Evolutionary conservation across 495 filamentous ascomycete genomes (phyloP).

Genomic region (Hypoxylon rickii): DNA sequence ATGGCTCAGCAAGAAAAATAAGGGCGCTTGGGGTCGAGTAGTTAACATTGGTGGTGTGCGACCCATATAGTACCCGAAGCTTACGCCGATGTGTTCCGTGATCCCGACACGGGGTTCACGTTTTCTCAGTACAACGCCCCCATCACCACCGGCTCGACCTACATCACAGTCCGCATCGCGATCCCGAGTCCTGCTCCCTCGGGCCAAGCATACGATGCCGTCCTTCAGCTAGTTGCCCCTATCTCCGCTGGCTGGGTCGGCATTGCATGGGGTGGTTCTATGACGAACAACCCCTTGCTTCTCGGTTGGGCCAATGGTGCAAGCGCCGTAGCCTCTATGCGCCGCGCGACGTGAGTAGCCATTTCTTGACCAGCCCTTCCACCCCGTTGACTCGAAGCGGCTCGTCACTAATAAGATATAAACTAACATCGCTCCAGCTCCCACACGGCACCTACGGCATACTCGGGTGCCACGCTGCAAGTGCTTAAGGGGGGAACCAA

Average conservation of each 20-base stretch:
- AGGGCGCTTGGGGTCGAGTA: not conserved
- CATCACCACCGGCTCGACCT: slow-evolving; percentile 43
- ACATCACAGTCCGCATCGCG: slow-evolving; percentile 48
- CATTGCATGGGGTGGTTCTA: slow-evolving; percentile 48
- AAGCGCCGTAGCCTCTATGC: slow-evolving; percentile 37
- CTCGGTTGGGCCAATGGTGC: slow-evolving; percentile 41
- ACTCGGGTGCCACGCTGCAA: slow-evolving; percentile 38
- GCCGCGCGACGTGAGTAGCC: slow-evolving; percentile 46
- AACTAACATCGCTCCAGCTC: slow-evolving; percentile 29
- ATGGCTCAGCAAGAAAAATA: not conserved
- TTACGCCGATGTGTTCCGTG: slow-evolving; percentile 41
- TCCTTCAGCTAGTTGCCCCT: slow-evolving; percentile 51
- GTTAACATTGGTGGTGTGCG: not conserved
- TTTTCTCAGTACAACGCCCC: slow-evolving; percentile 48
- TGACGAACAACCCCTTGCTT: slow-evolving; percentile 47
- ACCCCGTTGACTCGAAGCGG: no score
- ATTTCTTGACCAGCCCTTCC: not conserved
- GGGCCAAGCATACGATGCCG: slow-evolving; percentile 42
- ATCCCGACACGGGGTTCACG: slow-evolving; percentile 55
- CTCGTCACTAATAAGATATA: no score
- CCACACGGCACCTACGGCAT: slow-evolving; percentile 39
- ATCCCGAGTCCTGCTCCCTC: slow-evolving; percentile 38
- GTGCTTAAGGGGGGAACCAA: slow-evolving; percentile 43
- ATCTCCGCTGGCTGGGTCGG: slow-evolving; percentile 49
- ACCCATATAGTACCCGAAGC: slow-evolving; percentile 14